Evolutionary conservation across 2,329 filamentous ascomycete genomes (phyloP), one percentile per base, ranked within the genome.

Genomic region (Penicillium hesseltinei): DNA sequence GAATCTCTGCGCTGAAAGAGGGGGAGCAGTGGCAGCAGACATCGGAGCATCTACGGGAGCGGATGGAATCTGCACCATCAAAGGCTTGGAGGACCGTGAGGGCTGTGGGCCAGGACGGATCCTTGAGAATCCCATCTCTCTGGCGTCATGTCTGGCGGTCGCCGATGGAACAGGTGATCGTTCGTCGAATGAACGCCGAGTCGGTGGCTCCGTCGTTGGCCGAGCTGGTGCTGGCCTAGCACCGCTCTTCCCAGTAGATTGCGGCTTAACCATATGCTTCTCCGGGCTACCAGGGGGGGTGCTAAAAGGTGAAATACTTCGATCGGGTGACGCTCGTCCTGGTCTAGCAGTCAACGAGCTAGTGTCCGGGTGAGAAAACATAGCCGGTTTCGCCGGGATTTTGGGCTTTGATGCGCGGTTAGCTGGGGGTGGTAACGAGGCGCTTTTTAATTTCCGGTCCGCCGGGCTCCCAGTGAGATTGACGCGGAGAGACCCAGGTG

Each of bases 371-470:
- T 72, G 70, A 33, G 67, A 65, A 57, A 70, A 61, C 43, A 63
- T 71, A 15, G 71, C 70, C 13, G 70, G 71, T 61, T 85, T 84
- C 10, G 75, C 71, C 11, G 81, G 81, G 53, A 89, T 82, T 66
- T 85, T 87, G 4, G 88, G 88, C 73, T 95, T 96, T 40, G 90
- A 90, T 31, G 87, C 86, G 54, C 92, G 86, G 71, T 95, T 94
- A 38, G 92, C 82, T 0, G 89, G 88, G 5, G 91, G 91, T 10
- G 90, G 90, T 11, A 80, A 72, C 5, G 81, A 80, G 2, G 69
- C 60, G 46, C 73, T 75, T 60, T 76, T 76, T 15, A 59, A 46
- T 50, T 73, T 72, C 13, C 68, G 65, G 31, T 71, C 70, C 11
- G 74, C 58, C 10, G 63, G 56, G 17, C 65, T 68, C 25, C 57